Evolutionary conservation across 106 monocot genomes (phyloP).

Genomic region (Hemerocallis citrina): DNA sequence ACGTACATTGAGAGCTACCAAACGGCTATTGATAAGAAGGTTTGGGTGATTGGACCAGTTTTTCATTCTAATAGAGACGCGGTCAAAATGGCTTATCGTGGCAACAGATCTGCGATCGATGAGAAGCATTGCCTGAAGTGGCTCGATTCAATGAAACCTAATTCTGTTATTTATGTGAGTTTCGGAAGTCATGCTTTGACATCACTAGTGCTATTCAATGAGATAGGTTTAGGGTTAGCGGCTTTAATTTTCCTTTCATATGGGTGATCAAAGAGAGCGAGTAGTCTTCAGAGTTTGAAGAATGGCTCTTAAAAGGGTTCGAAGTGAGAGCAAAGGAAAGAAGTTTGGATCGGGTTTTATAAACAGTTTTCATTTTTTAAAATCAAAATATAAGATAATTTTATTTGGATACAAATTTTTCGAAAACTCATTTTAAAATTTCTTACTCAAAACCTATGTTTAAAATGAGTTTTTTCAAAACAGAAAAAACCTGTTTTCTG

Average conservation of each 20-base stretch:
- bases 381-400: no score
- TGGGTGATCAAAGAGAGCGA: not conserved
- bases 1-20: slow-evolving; percentile 18
- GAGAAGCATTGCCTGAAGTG: not conserved
- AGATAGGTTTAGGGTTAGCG: not conserved
- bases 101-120: not conserved
- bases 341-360: no score
- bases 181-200: not conserved
- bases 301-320: not conserved
- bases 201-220: not conserved
- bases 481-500: no score
- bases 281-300: not conserved
- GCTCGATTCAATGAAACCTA: not conserved
- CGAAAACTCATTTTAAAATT: no score
- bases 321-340: no score
- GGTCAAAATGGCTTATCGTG: not conserved
- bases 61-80: not conserved
- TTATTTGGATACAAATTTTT: no score
- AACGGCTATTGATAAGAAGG: not conserved
- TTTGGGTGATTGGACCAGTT: not conserved
- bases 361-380: no score
- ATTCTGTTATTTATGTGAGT: not conserved
- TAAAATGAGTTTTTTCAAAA: no score
- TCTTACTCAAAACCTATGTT: no score
- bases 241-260: not conserved